These are phyloP conservation scores for Phytophthora melonis DNA, from an alignment of 352 stramenopile species.

Conservation along the genomic window DNA sequence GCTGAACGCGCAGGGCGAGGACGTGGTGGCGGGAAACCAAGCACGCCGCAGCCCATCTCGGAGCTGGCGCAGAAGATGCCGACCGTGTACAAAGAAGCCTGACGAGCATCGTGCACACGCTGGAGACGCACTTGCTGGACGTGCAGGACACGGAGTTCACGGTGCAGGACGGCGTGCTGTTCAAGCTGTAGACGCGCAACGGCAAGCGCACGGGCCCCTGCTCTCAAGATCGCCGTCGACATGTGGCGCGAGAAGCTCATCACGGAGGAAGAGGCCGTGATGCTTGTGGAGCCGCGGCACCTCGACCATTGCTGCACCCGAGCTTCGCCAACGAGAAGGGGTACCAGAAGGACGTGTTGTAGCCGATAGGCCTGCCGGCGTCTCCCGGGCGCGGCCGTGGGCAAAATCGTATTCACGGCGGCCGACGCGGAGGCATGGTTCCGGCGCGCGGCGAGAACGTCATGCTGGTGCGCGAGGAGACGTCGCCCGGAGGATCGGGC, in stretches of 20 bases:
- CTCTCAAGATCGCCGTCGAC: conserved; percentile 36
- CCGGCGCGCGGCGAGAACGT: conserved; percentile 33
- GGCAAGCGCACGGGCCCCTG: background rate
- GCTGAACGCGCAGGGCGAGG: conserved; percentile 35
- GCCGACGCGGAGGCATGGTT: conserved; percentile 32
- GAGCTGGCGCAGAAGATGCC: conserved; percentile 37
- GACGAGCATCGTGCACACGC: conserved; percentile 35
- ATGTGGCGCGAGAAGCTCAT: conserved; percentile 43
- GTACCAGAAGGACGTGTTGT: conserved; percentile 37
- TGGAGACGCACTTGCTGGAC: conserved; percentile 42
- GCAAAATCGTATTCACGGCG: conserved; percentile 39
- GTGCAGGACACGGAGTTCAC: conserved; percentile 40
- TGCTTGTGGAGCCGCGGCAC: conserved; percentile 37
- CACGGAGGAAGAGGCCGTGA: conserved; percentile 38
- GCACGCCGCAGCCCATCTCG: conserved; percentile 35
- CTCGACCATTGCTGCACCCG: conserved; percentile 36
- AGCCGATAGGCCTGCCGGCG: conserved; percentile 26
- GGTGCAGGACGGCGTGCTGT: conserved; percentile 15
- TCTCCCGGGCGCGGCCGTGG: conserved; percentile 31
- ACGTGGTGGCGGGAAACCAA: conserved; percentile 36
- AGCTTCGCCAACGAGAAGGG: conserved; percentile 35
- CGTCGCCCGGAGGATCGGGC: conserved; percentile 28
- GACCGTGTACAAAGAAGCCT: conserved; percentile 34
- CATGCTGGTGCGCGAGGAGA: conserved; percentile 35
- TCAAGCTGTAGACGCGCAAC: too few species aligned